phyloP scores from a whole-genome alignment of 495 filamentous ascomycete species.

The Penicillium angulare region DNA sequence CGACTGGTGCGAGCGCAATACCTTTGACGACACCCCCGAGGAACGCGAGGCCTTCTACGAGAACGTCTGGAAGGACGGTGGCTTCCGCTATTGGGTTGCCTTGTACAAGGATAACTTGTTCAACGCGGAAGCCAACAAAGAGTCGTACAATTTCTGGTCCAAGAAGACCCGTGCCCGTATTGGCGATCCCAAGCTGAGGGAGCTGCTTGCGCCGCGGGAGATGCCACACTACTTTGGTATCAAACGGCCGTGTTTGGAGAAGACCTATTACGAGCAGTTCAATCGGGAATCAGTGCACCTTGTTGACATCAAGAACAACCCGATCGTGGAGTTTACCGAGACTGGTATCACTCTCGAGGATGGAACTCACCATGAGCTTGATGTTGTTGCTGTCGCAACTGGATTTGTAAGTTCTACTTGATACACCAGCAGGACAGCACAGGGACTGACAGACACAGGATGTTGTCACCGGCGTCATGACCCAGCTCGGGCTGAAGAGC shows the following conservation, averaged over 20 bases:
- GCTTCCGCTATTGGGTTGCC: slow-evolving; percentile 52
- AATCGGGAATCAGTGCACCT: neutral
- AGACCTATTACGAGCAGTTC: neutral
- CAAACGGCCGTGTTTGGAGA: neutral
- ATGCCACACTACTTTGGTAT: slow-evolving; percentile 36
- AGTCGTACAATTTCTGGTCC: slow-evolving; percentile 57
- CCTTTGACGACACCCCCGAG: slow-evolving; percentile 46
- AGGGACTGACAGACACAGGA: too few relatives aligned
- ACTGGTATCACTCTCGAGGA: neutral
- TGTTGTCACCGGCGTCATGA: too few relatives aligned
- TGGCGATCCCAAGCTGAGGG: slow-evolving; percentile 42
- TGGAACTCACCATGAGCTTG: too few relatives aligned
- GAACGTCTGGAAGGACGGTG: slow-evolving; percentile 46
- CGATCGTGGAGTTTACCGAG: neutral
- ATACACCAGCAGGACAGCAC: too few relatives aligned
- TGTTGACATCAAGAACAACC: neutral
- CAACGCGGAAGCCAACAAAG: slow-evolving; percentile 45
- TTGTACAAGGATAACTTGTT: slow-evolving; percentile 51
- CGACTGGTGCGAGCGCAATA: slow-evolving; percentile 17
- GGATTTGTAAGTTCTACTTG: too few relatives aligned
- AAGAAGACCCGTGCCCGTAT: slow-evolving; percentile 51
- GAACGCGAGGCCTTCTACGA: slow-evolving; percentile 49
- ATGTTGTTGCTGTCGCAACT: too few relatives aligned
- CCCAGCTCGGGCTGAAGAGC: too few relatives aligned
- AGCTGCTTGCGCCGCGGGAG: slow-evolving; percentile 53